These are phyloP conservation scores for Cyclotella sp. DNA, from an alignment of 108 stramenopile species.

Conservation along the genomic window DNA sequence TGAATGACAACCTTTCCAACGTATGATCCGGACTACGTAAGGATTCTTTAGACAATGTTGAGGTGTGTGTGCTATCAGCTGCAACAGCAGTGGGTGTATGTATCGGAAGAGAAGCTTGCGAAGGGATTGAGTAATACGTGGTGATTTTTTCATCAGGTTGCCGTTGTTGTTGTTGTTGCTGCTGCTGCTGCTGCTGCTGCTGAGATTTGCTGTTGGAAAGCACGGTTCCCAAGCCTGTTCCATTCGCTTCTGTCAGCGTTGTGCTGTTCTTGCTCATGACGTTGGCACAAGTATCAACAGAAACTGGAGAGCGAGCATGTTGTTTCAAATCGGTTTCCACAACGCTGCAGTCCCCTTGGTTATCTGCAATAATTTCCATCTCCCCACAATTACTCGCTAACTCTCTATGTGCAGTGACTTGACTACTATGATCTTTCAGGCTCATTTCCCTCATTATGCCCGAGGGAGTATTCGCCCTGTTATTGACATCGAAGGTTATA, in stretches of 20 bases:
- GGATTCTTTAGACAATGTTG: conserved; percentile 11
- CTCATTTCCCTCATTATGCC: conserved; percentile 1
- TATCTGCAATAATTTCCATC: neutral
- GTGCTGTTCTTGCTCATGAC: neutral
- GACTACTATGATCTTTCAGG: conserved; percentile 3
- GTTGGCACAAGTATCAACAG: neutral
- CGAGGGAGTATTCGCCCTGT: conserved; percentile 7
- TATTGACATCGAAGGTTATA: neutral
- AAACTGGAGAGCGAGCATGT: neutral
- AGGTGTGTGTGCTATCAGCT: neutral
- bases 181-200: neutral
- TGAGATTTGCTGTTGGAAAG: neutral
- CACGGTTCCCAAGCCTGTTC: neutral
- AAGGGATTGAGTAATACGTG: conserved; percentile 7
- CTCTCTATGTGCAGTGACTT: neutral
- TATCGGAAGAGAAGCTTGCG: conserved; percentile 8
- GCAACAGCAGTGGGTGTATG: conserved; percentile 9
- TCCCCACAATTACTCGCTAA: neutral
- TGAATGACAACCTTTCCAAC: conserved; percentile 22
- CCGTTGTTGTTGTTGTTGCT: neutral
- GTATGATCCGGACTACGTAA: conserved; percentile 12
- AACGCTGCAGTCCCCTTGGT: neutral
- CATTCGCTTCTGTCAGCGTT: neutral
- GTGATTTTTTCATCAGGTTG: neutral
- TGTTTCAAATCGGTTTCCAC: neutral